Base-by-base conservation (phyloP, 495 filamentous ascomycete genomes). In the Amphirosellinia nigrospora region DNA sequence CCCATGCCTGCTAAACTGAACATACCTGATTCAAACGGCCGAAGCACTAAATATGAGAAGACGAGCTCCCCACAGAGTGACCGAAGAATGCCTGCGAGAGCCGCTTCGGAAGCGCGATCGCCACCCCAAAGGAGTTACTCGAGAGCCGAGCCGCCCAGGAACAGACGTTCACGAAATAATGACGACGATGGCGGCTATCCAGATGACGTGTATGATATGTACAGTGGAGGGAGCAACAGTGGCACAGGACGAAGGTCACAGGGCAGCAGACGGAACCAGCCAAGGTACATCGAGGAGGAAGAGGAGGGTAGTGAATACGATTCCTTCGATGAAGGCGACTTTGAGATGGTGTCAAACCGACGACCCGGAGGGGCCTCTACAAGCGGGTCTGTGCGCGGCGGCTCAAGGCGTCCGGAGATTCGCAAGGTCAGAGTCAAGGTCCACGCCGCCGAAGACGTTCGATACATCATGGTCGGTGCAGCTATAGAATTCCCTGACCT, bases 381-480 rank as follows among this genome's bases (percentile, higher is more conserved):
- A 4, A 77, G 79, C 5, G 79, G 82, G 13, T 81, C 79, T 0
- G 76, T 77, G 41, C 80, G 85, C 34, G 80, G 77, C 13, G 78
- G 78, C 4, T 86, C 86, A 23, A 79, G 84, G 61, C 78, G 82
- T 69, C 84, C 84, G 1, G 82, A 83, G 2, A 78, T 87, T 36
- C 80, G 80, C 34, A 85, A 92, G 75, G 91, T 97, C 72, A 87
- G 94, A 36, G 89, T 97, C 74, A 98, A 98, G 82, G 94, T 96
- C 4, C 96, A 98, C 77, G 82, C 85, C 77, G 82, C 85, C 28
- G 93, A 94, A 50, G 96, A 99, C 76, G 96, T 92, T n/a, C 89
- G 96, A 52, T 98, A 97, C 82, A 92, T 99, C 70, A 93, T 97
- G 86, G 89, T 97, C 67, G 87, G 86, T 21, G 84, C 90, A 39